Evolutionary conservation across 768 basidiomycete genomes (phyloP).

Genomic region (Clitopilus hobsonii): DNA sequence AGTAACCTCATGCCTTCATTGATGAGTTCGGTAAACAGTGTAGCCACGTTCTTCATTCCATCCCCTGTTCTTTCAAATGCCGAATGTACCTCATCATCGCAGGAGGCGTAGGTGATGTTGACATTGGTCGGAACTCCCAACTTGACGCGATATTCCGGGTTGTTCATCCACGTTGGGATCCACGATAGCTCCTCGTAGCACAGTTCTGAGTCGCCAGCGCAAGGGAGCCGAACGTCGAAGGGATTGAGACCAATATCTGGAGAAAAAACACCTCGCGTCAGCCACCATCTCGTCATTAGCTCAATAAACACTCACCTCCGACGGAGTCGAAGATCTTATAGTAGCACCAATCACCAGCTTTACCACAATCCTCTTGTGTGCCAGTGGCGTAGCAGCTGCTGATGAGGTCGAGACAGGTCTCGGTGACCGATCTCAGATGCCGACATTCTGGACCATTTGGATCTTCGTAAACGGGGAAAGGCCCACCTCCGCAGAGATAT

Average conservation of each 20-base stretch:
- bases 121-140: conserved; percentile 33
- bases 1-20: conserved; percentile 47
- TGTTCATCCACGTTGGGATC: conserved; percentile 51
- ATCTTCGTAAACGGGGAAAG: conserved; percentile 37
- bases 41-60: conserved; percentile 20
- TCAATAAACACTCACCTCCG: neutral
- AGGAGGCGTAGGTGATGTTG: conserved; percentile 2
- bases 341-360: neutral
- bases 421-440: conserved; percentile 31
- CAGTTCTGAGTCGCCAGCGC: conserved; percentile 34
- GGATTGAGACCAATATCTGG: conserved; percentile 44
- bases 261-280: no score
- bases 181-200: conserved; percentile 40
- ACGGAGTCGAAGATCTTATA: neutral
- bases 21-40: conserved; percentile 43
- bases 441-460: conserved; percentile 36
- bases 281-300: no score
- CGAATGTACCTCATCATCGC: conserved; percentile 35
- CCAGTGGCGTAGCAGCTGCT: neutral
- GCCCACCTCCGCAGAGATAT: conserved; percentile 28
- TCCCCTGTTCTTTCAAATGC: conserved; percentile 46
- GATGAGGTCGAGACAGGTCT: conserved; percentile 8
- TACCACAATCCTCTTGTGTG: neutral
- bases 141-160: conserved; percentile 32
- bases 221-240: conserved; percentile 45